These are phyloP conservation scores for Ligustrum vulgare DNA, from an alignment of 257 asterid genomes.

Conservation along the genomic window DNA sequence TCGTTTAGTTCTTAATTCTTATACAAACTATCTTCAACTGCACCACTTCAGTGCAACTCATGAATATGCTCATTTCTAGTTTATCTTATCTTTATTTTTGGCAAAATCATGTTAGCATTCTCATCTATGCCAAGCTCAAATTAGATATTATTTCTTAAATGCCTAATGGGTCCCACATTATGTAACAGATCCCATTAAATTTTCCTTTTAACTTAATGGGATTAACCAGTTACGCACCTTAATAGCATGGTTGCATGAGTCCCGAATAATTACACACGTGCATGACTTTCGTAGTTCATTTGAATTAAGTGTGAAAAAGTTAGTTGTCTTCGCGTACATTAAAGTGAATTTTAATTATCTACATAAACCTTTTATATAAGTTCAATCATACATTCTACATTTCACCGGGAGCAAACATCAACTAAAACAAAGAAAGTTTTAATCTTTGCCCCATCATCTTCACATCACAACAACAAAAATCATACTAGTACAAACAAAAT, in stretches of 20 bases:
- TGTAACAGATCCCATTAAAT: neutral
- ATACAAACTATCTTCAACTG: neutral
- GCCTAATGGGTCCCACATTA: neutral
- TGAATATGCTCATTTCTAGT: neutral
- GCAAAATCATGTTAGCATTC: neutral
- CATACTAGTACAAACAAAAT: neutral
- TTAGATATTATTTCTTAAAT: neutral
- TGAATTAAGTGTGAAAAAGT: neutral
- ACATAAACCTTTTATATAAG: neutral
- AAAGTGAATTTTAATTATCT: neutral
- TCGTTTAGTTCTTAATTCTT: neutral
- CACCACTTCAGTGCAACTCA: neutral
- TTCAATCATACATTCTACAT: neutral
- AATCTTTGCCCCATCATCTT: conserved; percentile 14
- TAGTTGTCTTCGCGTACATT: no score
- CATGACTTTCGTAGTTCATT: neutral
- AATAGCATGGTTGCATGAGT: neutral
- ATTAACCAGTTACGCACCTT: neutral
- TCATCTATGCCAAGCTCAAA: neutral
- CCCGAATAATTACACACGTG: neutral
- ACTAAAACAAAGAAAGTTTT: neutral
- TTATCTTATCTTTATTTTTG: neutral
- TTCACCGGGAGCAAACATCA: neutral
- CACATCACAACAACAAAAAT: conserved; percentile 24
- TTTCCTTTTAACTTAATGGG: neutral